These are phyloP conservation scores for Mrakia frigida DNA, from an alignment of 768 basidiomycete species.

Conservation along the genomic window DNA sequence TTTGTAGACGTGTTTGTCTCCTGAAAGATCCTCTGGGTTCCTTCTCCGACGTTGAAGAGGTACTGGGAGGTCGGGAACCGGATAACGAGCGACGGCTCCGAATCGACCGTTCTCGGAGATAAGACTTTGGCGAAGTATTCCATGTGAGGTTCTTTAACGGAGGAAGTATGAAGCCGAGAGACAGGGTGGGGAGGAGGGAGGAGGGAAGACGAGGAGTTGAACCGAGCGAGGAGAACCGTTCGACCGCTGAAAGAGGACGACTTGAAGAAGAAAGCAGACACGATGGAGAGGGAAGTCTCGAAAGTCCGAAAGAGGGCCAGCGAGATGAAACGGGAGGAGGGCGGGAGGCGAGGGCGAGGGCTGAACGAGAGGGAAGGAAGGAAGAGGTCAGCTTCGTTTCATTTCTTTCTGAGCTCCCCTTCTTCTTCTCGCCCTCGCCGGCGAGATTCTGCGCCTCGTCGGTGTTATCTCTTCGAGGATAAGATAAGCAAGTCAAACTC, in stretches of 20 bases:
- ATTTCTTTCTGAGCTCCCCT: too few relatives aligned
- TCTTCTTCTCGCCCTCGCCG: too few relatives aligned
- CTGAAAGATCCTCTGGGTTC: constrained; percentile 14
- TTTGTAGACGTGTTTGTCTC: constrained; percentile 4
- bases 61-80: not conserved
- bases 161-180: not conserved
- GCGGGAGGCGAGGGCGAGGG: too few relatives aligned
- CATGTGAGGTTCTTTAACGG: not conserved
- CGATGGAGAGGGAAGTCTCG: not conserved
- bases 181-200: too few relatives aligned
- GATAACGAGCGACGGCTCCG: not conserved
- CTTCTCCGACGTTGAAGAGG: constrained; percentile 26
- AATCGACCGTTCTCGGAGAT: constrained; percentile 12
- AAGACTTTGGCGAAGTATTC: constrained; percentile 5
- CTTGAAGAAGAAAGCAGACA: not conserved
- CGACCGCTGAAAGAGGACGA: not conserved
- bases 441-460: too few relatives aligned
- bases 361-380: too few relatives aligned
- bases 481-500: too few relatives aligned
- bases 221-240: not conserved
- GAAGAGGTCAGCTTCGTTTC: too few relatives aligned
- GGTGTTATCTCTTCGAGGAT: too few relatives aligned
- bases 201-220: not conserved
- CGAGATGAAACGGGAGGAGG: not conserved
- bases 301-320: not conserved